Base-by-base conservation (phyloP, 2,329 filamentous ascomycete genomes). In the Sporothrix phasma region DNA sequence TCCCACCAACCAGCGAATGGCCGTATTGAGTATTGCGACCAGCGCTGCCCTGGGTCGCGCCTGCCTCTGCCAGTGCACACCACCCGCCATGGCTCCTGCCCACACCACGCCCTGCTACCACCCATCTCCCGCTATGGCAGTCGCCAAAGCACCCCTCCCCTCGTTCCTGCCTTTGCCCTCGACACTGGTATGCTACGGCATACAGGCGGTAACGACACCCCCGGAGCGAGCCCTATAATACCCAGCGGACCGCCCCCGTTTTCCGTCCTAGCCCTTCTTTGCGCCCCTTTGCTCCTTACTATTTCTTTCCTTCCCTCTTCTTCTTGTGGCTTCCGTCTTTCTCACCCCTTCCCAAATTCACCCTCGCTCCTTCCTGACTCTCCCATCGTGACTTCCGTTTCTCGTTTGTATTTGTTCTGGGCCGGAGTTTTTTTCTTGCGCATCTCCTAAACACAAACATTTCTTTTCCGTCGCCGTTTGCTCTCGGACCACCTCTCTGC, bases 211-310 rank as follows among this genome's bases (percentile, higher is more conserved):
- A 22, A 24, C 19, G 31, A 1, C 13, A 24, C 37, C 39, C 19
- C n/a, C 8, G 34, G 49, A n/a, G 5, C 17, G 46, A 47, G 15
- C 22, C n/a, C 22, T 49, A 66, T 65, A 65, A 46, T 66, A 66
- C 65, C 64, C 54, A 61, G 60, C 60, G 64, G 46, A 64, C 37
- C 62, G n/a, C 64, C 66, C 66, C 53, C 60, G 45, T 62, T 58
- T 29, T 31, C 45, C 61, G 61, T 65, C 54, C 53, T 63, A 45
- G 24, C 61, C 34, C 22, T 29, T 41, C 11, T 53, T 37, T 46
- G 45, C 26, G 19, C 19, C 34, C 31, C 17, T 51, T 54, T 31
- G 46, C 45, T 63, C 43, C 37, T 49, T 65, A 11, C 34, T 54
- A 26, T 17, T 46, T 53, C 46, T 26, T 15, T 29, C 19, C 43